Base-by-base conservation (phyloP, 225 moss, liverwort and hornwort genomes). In the Polytrichum formosum region DNA sequence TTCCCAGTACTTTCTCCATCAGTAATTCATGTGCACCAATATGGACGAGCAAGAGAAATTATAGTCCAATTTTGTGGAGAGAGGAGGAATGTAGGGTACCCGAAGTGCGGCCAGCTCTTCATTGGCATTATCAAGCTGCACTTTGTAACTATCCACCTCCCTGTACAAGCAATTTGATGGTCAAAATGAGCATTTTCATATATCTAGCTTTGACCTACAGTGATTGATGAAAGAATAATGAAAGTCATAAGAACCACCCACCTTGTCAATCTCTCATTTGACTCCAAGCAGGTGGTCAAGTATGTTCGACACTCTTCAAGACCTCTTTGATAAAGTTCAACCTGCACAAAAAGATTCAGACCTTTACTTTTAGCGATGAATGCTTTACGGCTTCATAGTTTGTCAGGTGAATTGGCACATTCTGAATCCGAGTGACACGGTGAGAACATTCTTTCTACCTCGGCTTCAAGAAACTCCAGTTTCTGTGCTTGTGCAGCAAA, bases 231-330 rank as follows among this genome's bases (percentile, higher is more conserved):
- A 63, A 21, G 54, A 5, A 62, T 13, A 23, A 17, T 19, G 21
- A 23, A 62, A 4, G 46, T 46, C 13, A 13, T 13, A 3, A 46
- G 16, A 46, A 46, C 13, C 46, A 46, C 60, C 60, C 65, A 96
- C 95, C 93, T 90, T 60, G 80, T 79, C 82, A 87, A 66, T 62
- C 87, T 79, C 30, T 80, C 79, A 73, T 91, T 93, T 26, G 87
- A 91, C 74, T 64, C 81, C 54, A 93, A 77, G 67, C 86, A 90
- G 27, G 79, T 76, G 73, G 79, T 84, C 70, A 96, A 83, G 64
- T 77, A 87, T 30, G 75, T 79, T 46, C 91, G 87, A 80, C 93
- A 93, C 72, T 80, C 93, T 74, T 96, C 81, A 73, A 93, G 75
- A 55, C 93, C 91, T 59, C 80, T 84, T 68, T 75, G 82, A 74